A percentile compares a stretch with the other conserved stretches of the same genome.
These are phyloP conservation scores for Polymyxa betae DNA, from an alignment of 208 protist species.

Conservation along the genomic window DNA sequence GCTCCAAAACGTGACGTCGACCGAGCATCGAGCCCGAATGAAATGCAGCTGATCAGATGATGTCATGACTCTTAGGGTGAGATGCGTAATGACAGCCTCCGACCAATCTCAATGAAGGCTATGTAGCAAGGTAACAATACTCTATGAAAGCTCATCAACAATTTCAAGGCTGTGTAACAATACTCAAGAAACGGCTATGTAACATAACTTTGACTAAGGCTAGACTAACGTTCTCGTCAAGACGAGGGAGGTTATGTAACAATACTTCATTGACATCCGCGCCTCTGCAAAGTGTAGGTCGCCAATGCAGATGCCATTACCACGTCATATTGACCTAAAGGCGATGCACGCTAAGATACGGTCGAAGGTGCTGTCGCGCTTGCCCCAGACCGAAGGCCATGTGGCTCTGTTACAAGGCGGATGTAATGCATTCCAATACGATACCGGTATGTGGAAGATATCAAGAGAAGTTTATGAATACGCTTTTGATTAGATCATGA, in stretches of 20 bases:
- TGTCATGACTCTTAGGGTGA: too few species aligned
- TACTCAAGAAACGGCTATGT: too few species aligned
- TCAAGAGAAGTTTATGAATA: not conserved
- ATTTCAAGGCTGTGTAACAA: too few species aligned
- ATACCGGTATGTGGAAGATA: not conserved
- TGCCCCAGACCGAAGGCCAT: not conserved
- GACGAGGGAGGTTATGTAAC: too few species aligned
- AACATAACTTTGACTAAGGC: too few species aligned
- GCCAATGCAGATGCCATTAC: not conserved
- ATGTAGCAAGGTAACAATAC: too few species aligned
- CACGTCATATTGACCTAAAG: not conserved
- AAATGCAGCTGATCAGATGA: conserved; percentile 1
- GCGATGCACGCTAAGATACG: not conserved
- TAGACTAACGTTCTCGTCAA: too few species aligned
- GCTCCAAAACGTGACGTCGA: conserved; percentile 28
- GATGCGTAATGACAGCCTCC: too few species aligned
- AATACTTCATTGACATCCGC: too few species aligned
- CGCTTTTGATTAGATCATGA: conserved; percentile 60
- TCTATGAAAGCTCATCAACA: too few species aligned
- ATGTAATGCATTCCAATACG: not conserved
- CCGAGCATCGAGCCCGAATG: not conserved
- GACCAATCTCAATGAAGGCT: too few species aligned
- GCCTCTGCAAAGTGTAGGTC: not conserved
- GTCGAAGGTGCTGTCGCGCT: not conserved
- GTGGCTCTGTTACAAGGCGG: conserved; percentile 10